These are phyloP conservation scores for Pythium sp. DNA, from an alignment of 352 stramenopile genomes.

Conservation along the genomic window DNA sequence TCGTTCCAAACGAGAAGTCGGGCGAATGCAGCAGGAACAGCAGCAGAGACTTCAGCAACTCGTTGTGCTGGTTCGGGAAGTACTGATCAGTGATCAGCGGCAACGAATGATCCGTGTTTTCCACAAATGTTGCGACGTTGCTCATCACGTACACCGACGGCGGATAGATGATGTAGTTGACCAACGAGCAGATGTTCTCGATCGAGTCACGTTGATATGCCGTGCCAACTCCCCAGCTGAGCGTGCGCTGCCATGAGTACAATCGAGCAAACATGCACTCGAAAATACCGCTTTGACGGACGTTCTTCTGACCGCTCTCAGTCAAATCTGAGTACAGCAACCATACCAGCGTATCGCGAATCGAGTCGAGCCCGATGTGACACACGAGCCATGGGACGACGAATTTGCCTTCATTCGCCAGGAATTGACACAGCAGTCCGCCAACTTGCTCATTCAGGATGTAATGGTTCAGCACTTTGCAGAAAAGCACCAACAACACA, in stretches of 20 bases:
- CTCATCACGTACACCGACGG: constrained; percentile 86
- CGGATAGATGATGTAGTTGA: constrained; percentile 88
- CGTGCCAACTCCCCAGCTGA: constrained; percentile 82
- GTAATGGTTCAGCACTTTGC: constrained; percentile 85
- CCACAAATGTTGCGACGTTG: constrained; percentile 78
- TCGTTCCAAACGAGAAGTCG: constrained; percentile 70
- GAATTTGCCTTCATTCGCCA: constrained; percentile 64
- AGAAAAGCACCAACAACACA: constrained; percentile 80
- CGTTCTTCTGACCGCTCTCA: constrained; percentile 50
- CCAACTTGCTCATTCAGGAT: constrained; percentile 72
- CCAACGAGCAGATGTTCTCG: constrained; percentile 81
- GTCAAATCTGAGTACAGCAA: constrained; percentile 84
- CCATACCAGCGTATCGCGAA: constrained; percentile 82
- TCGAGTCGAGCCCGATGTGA: constrained; percentile 83
- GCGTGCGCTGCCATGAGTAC: constrained; percentile 78
- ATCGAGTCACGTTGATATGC: constrained; percentile 83
- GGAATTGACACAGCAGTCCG: constrained; percentile 60
- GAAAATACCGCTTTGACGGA: constrained; percentile 71
- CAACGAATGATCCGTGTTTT: constrained; percentile 78
- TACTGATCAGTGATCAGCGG: constrained; percentile 85
- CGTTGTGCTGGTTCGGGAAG: constrained; percentile 74
- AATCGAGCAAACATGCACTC: constrained; percentile 74
- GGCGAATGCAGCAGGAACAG: constrained; percentile 56
- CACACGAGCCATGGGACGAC: constrained; percentile 74
- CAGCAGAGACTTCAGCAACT: constrained; percentile 77